Conservation (phyloP, 768 basidiomycete species). For the Neoboletus magnificus region DNA sequence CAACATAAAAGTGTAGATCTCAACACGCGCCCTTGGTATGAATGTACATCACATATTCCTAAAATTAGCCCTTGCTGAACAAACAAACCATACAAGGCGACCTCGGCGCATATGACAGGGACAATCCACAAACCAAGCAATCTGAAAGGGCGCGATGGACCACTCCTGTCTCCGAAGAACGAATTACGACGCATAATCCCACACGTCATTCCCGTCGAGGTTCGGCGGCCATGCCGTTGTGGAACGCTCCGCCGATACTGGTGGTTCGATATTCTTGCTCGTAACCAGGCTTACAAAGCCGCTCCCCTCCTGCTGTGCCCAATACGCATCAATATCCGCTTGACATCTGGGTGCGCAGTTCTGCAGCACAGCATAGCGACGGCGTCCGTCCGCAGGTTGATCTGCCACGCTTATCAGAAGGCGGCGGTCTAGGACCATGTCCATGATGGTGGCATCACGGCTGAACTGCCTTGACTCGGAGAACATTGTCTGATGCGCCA, state of each 20-base stretch:
- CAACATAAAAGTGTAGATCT: conserved; percentile 31
- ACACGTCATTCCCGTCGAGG: conserved; percentile 23
- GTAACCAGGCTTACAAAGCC: not conserved
- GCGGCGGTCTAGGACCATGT: conserved; percentile 41
- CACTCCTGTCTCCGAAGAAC: conserved; percentile 15
- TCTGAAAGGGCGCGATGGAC: conserved; percentile 14
- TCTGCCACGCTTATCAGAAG: conserved; percentile 6
- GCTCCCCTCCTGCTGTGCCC: conserved; percentile 31
- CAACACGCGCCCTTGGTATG: conserved; percentile 6
- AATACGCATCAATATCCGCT: conserved; percentile 36
- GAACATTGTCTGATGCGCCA: conserved; percentile 29
- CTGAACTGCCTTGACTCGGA: conserved; percentile 30
- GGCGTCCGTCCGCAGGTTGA: conserved; percentile 4
- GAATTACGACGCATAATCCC: conserved; percentile 13
- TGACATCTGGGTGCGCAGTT: conserved; percentile 29
- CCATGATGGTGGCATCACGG: conserved; percentile 42
- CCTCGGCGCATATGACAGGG: conserved; percentile 16
- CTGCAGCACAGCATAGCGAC: conserved; percentile 4
- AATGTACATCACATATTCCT: conserved; percentile 13
- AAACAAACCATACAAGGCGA: conserved; percentile 22
- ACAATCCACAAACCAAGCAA: conserved; percentile 16
- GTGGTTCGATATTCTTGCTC: conserved; percentile 14
- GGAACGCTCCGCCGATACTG: conserved; percentile 47
- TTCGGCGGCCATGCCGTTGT: conserved; percentile 32
- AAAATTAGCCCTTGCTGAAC: conserved; percentile 17